Percentiles rank a stretch among this genome's conserved stretches.
phyloP scores from a whole-genome alignment of 345 rosid species.

The Boechera divaricarpa region DNA sequence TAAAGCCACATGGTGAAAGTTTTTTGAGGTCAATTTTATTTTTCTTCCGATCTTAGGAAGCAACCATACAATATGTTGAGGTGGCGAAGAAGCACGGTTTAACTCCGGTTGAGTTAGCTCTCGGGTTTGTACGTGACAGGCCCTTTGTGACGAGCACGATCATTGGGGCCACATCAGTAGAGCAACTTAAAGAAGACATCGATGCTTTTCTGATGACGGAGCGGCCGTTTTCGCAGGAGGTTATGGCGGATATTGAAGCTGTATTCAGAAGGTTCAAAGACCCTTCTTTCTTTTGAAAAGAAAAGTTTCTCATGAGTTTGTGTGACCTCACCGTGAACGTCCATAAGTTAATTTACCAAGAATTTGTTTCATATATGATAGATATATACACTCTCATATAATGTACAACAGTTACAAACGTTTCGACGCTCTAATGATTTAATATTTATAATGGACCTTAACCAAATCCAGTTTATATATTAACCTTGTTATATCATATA shows the following conservation, averaged over 20 bases:
- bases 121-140: slow-evolving; percentile 76
- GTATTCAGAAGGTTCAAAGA: slow-evolving; percentile 65
- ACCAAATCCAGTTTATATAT: neutral
- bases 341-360: neutral
- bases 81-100: slow-evolving; percentile 73
- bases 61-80: slow-evolving; percentile 67
- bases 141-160: slow-evolving; percentile 85
- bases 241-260: slow-evolving; percentile 67
- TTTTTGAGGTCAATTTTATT: neutral
- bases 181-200: slow-evolving; percentile 81
- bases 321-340: neutral
- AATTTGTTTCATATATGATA: neutral
- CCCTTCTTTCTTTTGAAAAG: slow-evolving; percentile 42
- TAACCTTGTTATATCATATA: neutral
- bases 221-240: slow-evolving; percentile 66
- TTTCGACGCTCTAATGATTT: neutral
- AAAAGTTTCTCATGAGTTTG: neutral
- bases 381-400: neutral
- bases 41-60: slow-evolving; percentile 58
- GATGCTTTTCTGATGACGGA: slow-evolving; percentile 68
- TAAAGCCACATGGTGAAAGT: neutral
- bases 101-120: slow-evolving; percentile 76
- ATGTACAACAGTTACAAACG: neutral
- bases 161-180: slow-evolving; percentile 76
- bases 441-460: neutral